A percentile compares a stretch with the other conserved stretches of the same genome.
phyloP scores from a whole-genome alignment of 2,329 filamentous ascomycete genomes.

The Aspergillus versicolor region DNA sequence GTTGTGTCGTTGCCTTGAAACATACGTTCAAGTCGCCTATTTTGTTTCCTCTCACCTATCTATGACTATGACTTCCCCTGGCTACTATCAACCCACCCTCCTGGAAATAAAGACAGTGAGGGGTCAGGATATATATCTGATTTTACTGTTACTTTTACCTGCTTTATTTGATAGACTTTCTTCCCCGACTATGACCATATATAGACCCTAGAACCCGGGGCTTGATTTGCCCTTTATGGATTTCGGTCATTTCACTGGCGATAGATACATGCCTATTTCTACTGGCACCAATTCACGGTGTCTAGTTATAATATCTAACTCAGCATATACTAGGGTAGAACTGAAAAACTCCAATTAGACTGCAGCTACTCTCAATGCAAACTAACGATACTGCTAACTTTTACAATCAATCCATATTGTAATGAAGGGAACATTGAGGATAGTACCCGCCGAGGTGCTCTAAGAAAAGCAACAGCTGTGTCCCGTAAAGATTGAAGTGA shows the following conservation, averaged over 20 bases:
- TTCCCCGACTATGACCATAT: background rate
- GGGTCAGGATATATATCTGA: background rate
- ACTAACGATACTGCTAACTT: too few species aligned
- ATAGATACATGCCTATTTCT: too few species aligned
- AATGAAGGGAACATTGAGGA: too few species aligned
- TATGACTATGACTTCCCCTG: background rate
- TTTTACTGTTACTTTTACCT: background rate
- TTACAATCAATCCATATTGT: too few species aligned
- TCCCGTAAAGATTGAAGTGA: too few species aligned
- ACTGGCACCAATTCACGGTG: background rate
- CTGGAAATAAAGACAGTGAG: background rate
- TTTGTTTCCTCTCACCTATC: background rate
- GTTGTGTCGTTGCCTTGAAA: slow-evolving; percentile 14
- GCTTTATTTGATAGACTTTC: background rate
- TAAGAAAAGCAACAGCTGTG: too few species aligned
- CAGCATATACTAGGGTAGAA: too few species aligned
- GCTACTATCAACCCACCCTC: background rate
- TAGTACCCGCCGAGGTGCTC: too few species aligned
- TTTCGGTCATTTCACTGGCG: background rate
- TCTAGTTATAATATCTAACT: background rate
- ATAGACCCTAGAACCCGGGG: background rate
- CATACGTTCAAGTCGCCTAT: background rate
- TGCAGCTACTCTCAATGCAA: too few species aligned
- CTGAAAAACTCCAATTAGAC: too few species aligned
- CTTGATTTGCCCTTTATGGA: background rate